Conservation (phyloP, 164 flowering plant species). For the Aristolochia californica region DNA sequence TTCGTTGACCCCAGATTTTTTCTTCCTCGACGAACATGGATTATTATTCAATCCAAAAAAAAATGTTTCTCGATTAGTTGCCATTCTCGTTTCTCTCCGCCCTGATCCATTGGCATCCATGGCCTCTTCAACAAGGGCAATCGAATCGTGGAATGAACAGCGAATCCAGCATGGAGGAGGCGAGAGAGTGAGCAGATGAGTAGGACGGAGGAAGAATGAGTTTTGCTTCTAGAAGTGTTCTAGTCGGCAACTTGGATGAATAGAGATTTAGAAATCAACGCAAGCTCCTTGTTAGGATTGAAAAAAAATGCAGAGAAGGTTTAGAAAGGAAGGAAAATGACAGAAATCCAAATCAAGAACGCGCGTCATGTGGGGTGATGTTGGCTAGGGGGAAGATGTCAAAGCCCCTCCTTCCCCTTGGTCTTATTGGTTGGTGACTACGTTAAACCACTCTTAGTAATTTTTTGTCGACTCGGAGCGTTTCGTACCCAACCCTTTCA, state of each 20-base stretch:
- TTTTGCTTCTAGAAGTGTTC: not conserved
- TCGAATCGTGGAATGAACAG: too few relatives aligned
- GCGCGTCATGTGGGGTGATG: not conserved
- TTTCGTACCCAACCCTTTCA: not conserved
- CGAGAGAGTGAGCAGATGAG: too few relatives aligned
- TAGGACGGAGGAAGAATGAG: too few relatives aligned
- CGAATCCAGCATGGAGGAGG: too few relatives aligned
- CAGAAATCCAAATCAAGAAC: not conserved
- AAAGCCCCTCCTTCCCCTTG: not conserved
- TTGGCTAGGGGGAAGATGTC: not conserved
- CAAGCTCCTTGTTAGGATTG: conserved; percentile 1
- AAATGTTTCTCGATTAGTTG: too few relatives aligned
- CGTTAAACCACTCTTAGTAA: conserved; percentile 1
- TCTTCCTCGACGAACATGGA: too few relatives aligned
- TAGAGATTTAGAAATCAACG: not conserved
- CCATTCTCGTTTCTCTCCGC: too few relatives aligned
- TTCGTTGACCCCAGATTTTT: too few relatives aligned
- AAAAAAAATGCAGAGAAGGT: not conserved
- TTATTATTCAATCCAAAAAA: too few relatives aligned
- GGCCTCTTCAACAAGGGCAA: too few relatives aligned
- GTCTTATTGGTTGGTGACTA: conserved; percentile 6
- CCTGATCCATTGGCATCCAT: too few relatives aligned
- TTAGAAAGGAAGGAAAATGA: not conserved
- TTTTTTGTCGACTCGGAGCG: not conserved
- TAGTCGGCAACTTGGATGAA: too few relatives aligned